Evolutionary conservation across 768 basidiomycete species (phyloP).

Genomic region (Psilocybe tampanensis): DNA sequence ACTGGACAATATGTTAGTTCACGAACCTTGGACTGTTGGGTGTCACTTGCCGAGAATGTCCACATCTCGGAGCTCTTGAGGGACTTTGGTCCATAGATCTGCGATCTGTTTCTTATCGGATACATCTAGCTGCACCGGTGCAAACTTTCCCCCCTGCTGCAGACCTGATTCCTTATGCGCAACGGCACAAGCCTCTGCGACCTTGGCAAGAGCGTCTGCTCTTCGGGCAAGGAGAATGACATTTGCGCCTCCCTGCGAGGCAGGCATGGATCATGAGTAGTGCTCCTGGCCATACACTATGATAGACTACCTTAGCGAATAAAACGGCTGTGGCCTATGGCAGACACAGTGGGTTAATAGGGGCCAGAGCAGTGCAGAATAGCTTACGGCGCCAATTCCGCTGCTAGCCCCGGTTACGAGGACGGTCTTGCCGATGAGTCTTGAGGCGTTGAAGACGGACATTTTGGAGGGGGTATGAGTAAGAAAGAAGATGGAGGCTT

Average conservation of each 20-base stretch:
- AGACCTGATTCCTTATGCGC: conserved; percentile 77
- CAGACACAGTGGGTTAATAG: background rate
- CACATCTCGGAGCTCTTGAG: conserved; percentile 66
- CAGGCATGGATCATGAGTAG: background rate
- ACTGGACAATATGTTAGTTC: conserved; percentile 30
- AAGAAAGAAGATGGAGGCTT: conserved; percentile 5
- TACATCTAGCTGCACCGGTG: conserved; percentile 75
- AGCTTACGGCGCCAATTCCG: conserved; percentile 83
- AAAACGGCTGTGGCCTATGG: conserved; percentile 81
- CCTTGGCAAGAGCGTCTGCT: conserved; percentile 67
- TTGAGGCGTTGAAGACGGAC: conserved; percentile 82
- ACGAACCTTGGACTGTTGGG: background rate
- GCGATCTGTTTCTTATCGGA: conserved; percentile 76
- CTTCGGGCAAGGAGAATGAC: conserved; percentile 85
- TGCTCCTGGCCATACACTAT: background rate
- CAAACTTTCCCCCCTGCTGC: conserved; percentile 78
- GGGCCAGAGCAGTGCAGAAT: background rate
- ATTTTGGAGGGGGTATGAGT: conserved; percentile 36
- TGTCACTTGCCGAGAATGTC: conserved; percentile 76
- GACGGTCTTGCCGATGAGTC: conserved; percentile 82
- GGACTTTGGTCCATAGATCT: conserved; percentile 70
- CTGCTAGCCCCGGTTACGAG: conserved; percentile 89
- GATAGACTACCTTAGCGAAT: conserved; percentile 74
- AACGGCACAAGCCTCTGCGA: conserved; percentile 63
- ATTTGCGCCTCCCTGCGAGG: conserved; percentile 76